phyloP scores from a whole-genome alignment of 192 early-diverging fungal species.

The Gryganskiella cystojenkinii region DNA sequence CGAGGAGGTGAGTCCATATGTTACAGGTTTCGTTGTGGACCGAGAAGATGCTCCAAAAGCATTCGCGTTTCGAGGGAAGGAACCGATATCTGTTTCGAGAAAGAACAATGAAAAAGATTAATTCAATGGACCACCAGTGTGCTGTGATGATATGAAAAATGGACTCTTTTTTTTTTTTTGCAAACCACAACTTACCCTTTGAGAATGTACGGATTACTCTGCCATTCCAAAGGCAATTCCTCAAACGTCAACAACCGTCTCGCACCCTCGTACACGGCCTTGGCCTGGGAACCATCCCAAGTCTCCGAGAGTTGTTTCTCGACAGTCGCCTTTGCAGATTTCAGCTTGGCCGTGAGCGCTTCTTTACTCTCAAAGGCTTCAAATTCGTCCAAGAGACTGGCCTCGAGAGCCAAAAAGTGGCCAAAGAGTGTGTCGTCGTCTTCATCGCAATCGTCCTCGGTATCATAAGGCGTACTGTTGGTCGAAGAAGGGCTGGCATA shows the following conservation, averaged over 20 bases:
- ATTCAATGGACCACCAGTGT: too few relatives aligned
- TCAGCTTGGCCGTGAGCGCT: conserved; percentile 40
- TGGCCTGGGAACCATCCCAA: conserved; percentile 60
- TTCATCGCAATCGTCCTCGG: too few relatives aligned
- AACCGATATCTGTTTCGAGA: conserved; percentile 56
- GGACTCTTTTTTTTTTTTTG: too few relatives aligned
- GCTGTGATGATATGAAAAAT: too few relatives aligned
- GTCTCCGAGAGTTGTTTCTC: conserved; percentile 56
- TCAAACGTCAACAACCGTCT: conserved; percentile 62
- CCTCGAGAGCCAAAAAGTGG: too few relatives aligned
- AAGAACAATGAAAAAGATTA: too few relatives aligned
- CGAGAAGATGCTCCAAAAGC: conserved; percentile 63
- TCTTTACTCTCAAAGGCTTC: conserved; percentile 18
- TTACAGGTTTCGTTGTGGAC: conserved; percentile 73
- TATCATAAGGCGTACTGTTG: too few relatives aligned
- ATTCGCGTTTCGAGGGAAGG: conserved; percentile 51
- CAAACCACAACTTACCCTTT: conserved; percentile 22
- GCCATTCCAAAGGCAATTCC: conserved; percentile 65
- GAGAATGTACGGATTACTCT: conserved; percentile 62
- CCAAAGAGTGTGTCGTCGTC: too few relatives aligned
- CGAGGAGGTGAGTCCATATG: conserved; percentile 69
- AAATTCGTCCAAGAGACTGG: too few relatives aligned
- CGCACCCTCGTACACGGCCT: conserved; percentile 59
- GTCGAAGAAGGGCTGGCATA: too few relatives aligned
- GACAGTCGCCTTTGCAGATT: conserved; percentile 55